These are phyloP conservation scores for Solanum chacoense DNA, from an alignment of 305 asterid genomes.

Conservation along the genomic window DNA sequence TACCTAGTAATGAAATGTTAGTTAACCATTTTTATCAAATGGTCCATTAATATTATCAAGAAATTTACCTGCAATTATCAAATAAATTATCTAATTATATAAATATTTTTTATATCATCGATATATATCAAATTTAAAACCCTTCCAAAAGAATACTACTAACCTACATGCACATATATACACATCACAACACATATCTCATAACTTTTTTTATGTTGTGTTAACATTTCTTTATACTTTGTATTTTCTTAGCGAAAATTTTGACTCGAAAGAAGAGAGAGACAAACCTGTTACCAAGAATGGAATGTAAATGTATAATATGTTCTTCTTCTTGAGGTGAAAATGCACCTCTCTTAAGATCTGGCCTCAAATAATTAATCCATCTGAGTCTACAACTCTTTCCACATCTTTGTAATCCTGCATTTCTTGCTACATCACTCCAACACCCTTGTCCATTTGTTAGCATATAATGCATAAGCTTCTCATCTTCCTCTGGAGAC, in stretches of 20 bases:
- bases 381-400: constrained; percentile 57
- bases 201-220: not conserved
- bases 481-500: constrained; percentile 61
- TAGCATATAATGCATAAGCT: constrained; percentile 42
- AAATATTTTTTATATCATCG: not conserved
- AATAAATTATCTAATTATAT: not conserved
- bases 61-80: not conserved
- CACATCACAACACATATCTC: not conserved
- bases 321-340: constrained; percentile 55
- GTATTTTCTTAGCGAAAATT: not conserved
- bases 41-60: not conserved
- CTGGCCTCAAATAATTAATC: constrained; percentile 52
- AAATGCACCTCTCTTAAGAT: constrained; percentile 52
- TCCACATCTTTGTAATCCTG: constrained; percentile 51
- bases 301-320: constrained; percentile 43
- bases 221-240: not conserved
- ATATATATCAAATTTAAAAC: not conserved
- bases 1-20: not conserved
- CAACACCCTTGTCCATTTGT: constrained; percentile 54
- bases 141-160: not conserved
- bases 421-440: constrained; percentile 58
- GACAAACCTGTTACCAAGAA: constrained; percentile 46
- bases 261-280: not conserved
- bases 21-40: not conserved
- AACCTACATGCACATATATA: not conserved